A percentile compares a stretch with the other conserved stretches of the same genome.
phyloP scores from a whole-genome alignment of 176 grass and related monocot genomes.

The Oryza glumipatula region DNA sequence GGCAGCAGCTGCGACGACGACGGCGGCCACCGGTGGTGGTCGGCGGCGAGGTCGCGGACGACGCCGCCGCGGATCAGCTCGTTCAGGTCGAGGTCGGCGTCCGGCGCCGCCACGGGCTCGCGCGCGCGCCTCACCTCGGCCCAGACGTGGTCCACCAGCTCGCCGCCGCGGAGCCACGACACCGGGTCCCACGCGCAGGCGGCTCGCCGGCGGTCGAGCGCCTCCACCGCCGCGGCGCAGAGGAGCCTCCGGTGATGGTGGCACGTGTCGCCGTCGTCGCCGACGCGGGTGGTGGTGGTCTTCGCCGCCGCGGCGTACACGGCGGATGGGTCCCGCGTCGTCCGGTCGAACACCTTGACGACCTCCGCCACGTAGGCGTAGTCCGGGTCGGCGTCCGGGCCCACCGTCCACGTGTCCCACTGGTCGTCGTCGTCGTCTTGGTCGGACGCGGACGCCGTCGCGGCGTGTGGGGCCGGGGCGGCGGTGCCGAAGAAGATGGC shows the following conservation, averaged over 20 bases:
- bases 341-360: conserved; percentile 37
- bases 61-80: conserved; percentile 59
- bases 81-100: conserved; percentile 43
- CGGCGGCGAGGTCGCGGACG: conserved; percentile 59
- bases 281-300: neutral
- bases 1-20: neutral
- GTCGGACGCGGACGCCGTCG: conserved; percentile 7
- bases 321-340: conserved; percentile 28
- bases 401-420: conserved; percentile 21
- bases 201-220: conserved; percentile 52
- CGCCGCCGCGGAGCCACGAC: conserved; percentile 31
- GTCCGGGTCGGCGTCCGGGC: conserved; percentile 46
- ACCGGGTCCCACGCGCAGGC: conserved; percentile 61
- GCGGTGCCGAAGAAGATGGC: conserved; percentile 39
- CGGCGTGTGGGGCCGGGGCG: neutral
- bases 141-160: conserved; percentile 56
- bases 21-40: conserved; percentile 35
- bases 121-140: conserved; percentile 47
- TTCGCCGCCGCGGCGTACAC: conserved; percentile 49
- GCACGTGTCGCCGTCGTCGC: conserved; percentile 32
- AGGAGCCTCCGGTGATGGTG: conserved; percentile 54
- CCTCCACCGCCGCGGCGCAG: conserved; percentile 64
- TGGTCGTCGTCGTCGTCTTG: conserved; percentile 42
- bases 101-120: conserved; percentile 34
- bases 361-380: conserved; percentile 65